phyloP scores from a whole-genome alignment of 164 flowering plant genomes.

The Hamamelis virginiana region DNA sequence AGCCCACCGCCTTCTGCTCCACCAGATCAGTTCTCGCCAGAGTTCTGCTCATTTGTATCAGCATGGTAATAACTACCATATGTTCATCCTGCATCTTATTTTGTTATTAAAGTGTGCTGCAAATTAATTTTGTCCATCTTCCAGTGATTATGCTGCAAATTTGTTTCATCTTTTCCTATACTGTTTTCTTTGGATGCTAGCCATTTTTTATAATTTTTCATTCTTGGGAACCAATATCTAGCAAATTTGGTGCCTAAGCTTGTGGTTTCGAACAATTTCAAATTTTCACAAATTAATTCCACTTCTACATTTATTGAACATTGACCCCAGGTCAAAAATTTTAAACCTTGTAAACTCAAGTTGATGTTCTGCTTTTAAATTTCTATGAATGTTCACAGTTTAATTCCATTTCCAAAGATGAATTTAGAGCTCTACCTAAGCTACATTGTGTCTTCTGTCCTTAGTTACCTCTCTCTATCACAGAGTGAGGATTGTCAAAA shows the following conservation, averaged over 20 bases:
- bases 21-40: constrained; percentile 96
- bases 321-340: background rate
- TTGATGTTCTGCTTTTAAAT: background rate
- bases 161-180: background rate
- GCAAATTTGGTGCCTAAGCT: background rate
- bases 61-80: constrained; percentile 54
- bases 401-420: no score
- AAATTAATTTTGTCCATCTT: background rate
- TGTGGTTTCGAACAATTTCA: no score
- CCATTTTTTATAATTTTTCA: background rate
- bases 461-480: no score
- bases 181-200: no score
- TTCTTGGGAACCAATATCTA: background rate
- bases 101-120: background rate
- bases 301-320: background rate
- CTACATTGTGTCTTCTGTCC: no score
- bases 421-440: no score
- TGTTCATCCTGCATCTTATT: background rate
- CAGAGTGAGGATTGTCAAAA: no score
- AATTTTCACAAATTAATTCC: no score
- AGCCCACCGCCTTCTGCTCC: constrained; percentile 91
- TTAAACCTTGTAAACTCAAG: background rate
- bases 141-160: background rate
- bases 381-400: background rate
- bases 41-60: constrained; percentile 89